phyloP scores from a whole-genome alignment of 2,329 filamentous ascomycete genomes.

The Hirsutella rhossiliensis region DNA sequence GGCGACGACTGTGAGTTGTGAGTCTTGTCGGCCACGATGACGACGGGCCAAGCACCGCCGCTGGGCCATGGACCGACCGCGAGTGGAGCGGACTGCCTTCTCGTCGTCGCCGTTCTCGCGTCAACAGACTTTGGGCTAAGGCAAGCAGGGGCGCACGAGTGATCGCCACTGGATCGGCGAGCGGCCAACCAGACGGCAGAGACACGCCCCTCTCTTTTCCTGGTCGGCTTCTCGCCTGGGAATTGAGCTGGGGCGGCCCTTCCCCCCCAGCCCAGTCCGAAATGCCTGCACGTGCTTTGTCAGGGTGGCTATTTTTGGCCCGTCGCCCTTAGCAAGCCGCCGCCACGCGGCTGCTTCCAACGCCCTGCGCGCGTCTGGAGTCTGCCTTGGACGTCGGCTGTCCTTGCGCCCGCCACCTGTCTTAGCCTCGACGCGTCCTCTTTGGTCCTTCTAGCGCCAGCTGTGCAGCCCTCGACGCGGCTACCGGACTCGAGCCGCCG shows the following conservation, averaged over 20 bases:
- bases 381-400: neutral
- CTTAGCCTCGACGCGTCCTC: neutral
- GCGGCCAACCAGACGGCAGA: neutral
- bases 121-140: no score
- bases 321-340: conserved; percentile 1
- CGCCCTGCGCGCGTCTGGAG: neutral
- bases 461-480: neutral
- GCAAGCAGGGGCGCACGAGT: no score
- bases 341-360: conserved; percentile 1
- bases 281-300: conserved; percentile 4
- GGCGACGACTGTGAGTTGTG: neutral
- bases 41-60: neutral
- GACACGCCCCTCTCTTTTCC: neutral
- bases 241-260: conserved; percentile 2
- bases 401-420: no score
- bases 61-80: neutral
- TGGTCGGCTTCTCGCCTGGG: neutral
- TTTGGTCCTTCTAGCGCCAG: neutral
- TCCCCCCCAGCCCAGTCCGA: neutral
- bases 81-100: neutral
- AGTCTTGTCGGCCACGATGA: neutral
- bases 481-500: neutral
- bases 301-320: conserved; percentile 2
- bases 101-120: no score
- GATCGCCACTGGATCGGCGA: neutral